phyloP scores from a whole-genome alignment of 306 rosid species.

The Corylus heterophylla region DNA sequence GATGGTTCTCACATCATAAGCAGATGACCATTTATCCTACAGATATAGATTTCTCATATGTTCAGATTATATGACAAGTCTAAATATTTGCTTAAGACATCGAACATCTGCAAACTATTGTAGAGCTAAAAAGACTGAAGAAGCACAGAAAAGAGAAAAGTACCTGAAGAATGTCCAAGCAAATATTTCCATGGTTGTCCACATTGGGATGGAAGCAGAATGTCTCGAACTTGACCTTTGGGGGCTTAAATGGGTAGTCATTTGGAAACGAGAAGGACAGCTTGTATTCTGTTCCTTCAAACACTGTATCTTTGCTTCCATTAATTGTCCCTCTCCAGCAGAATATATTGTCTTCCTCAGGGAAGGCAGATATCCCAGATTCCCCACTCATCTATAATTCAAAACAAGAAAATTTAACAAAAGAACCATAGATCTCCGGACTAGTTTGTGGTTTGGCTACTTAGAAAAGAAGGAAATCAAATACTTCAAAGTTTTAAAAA shows the following conservation, averaged over 20 bases:
- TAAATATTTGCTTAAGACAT: not conserved
- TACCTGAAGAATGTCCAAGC: conserved; percentile 99
- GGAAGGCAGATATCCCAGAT: conserved; percentile 86
- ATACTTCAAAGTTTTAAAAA: not conserved
- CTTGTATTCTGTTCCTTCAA: conserved; percentile 87
- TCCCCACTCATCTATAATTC: conserved; percentile 84
- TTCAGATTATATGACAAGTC: not conserved
- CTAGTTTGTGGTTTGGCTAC: not conserved
- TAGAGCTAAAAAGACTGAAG: not conserved
- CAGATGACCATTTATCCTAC: conserved; percentile 89
- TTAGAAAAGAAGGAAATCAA: not conserved
- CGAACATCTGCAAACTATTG: not conserved
- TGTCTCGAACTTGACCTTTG: conserved; percentile 89
- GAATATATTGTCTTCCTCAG: conserved; percentile 92
- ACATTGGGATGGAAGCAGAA: conserved; percentile 92
- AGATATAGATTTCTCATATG: not conserved
- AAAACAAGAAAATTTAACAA: not conserved
- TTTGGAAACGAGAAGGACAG: conserved; percentile 74
- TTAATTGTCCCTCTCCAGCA: conserved; percentile 95
- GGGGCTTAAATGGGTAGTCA: conserved; percentile 94
- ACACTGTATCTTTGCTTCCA: conserved; percentile 93
- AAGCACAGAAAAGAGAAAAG: not conserved
- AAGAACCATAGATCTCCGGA: not conserved
- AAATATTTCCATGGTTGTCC: conserved; percentile 77
- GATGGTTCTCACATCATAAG: conserved; percentile 79